phyloP scores from a whole-genome alignment of 169 alveolate genomes.

The Plasmodium blacklocki region DNA sequence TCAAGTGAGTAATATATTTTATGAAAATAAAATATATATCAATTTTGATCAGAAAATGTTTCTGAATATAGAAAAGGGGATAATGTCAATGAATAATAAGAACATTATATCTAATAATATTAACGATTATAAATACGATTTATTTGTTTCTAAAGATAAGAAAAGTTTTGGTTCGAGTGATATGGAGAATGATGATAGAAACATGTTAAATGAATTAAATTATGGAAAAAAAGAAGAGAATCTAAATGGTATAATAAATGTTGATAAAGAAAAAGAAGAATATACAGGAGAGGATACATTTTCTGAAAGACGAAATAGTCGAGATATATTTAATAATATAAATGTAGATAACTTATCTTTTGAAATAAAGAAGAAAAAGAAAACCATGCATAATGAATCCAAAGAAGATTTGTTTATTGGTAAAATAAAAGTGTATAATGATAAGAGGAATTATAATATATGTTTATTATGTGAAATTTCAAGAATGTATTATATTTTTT shows the following conservation, averaged over 20 bases:
- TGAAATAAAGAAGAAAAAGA: conserved; percentile 66
- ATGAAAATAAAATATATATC: conserved; percentile 58
- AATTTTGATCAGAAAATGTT: conserved; percentile 76
- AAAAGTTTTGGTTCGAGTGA: background rate
- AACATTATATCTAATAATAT: conserved; percentile 74
- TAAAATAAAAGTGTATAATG: conserved; percentile 66
- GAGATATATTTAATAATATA: conserved; percentile 58
- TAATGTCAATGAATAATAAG: conserved; percentile 52
- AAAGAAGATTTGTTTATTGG: conserved; percentile 64
- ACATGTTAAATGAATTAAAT: background rate
- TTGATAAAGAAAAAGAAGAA: conserved; percentile 13
- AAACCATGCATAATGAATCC: conserved; percentile 13
- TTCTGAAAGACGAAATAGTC: conserved; percentile 29
- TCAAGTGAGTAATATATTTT: conserved; percentile 72
- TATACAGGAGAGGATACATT: background rate
- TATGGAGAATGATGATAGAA: background rate
- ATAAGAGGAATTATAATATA: conserved; percentile 57
- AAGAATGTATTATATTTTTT: conserved; percentile 82
- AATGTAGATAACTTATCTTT: conserved; percentile 32
- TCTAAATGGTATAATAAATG: background rate
- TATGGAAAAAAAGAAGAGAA: background rate
- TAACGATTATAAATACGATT: conserved; percentile 64
- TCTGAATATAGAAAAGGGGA: conserved; percentile 73
- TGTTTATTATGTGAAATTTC: conserved; percentile 82
- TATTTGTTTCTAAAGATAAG: conserved; percentile 29